Percentiles rank a stretch among this genome's conserved stretches.
Evolutionary conservation across 164 flowering plant genomes (phyloP).

Genomic region (Echeveria elegans): DNA sequence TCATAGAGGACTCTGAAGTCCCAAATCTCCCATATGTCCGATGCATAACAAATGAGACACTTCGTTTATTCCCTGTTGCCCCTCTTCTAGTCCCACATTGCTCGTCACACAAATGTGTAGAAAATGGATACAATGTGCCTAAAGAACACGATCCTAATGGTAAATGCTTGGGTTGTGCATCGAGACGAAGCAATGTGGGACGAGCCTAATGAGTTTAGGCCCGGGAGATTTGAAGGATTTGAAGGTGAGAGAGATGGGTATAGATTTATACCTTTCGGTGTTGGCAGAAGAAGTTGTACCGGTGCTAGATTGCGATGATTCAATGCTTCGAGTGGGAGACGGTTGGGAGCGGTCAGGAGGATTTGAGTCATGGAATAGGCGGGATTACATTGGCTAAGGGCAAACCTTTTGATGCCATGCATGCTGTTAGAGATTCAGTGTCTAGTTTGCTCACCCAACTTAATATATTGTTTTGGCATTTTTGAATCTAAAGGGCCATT

Average conservation of each 20-base stretch:
- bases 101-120: too few relatives aligned
- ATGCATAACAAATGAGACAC: too few relatives aligned
- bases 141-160: slow-evolving; percentile 30
- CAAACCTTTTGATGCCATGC: slow-evolving; percentile 15
- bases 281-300: slow-evolving; percentile 21
- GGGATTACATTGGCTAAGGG: slow-evolving; percentile 16
- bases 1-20: slow-evolving; percentile 35
- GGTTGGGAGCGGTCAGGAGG: slow-evolving; percentile 11
- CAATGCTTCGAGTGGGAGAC: slow-evolving; percentile 25
- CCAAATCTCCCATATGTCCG: slow-evolving; percentile 30
- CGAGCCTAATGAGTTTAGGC: slow-evolving; percentile 34
- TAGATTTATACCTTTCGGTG: too few relatives aligned
- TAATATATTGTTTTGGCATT: too few relatives aligned
- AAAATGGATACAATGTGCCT: slow-evolving; percentile 28
- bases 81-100: too few relatives aligned
- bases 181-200: slow-evolving; percentile 42
- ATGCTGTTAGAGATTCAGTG: slow-evolving; percentile 6
- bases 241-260: too few relatives aligned
- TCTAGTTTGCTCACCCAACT: slow-evolving; percentile 3
- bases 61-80: too few relatives aligned
- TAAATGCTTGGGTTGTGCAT: slow-evolving; percentile 42
- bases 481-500: too few relatives aligned
- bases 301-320: slow-evolving; percentile 17
- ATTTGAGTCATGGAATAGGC: slow-evolving; percentile 14
- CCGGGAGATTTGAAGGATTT: slow-evolving; percentile 41